phyloP scores from a whole-genome alignment of 768 basidiomycete genomes.

The Psilocybe subaeruginosa region DNA sequence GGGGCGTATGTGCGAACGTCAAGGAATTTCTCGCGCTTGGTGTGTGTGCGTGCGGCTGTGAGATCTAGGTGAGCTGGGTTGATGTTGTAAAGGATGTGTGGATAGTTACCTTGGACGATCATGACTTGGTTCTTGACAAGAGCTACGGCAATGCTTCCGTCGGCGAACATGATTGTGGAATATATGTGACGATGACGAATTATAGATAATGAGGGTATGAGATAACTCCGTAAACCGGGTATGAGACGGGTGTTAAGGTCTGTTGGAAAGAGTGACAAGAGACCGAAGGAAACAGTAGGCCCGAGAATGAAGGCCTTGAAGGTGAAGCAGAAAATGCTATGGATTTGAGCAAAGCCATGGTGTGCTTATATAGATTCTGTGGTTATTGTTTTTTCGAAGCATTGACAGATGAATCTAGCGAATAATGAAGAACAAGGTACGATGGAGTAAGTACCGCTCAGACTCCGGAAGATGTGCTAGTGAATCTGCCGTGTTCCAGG shows the following conservation, averaged over 20 bases:
- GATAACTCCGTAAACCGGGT: background rate
- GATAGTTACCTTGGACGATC: constrained; percentile 64
- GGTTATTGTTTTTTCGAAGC: constrained; percentile 21
- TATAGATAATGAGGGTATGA: background rate
- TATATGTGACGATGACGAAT: background rate
- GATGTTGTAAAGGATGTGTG: background rate
- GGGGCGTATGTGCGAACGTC: constrained; percentile 69
- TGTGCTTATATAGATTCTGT: constrained; percentile 14
- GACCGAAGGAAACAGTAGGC: constrained; percentile 9
- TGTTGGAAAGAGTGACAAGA: constrained; percentile 22
- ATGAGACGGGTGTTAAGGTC: constrained; percentile 7
- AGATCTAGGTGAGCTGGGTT: constrained; percentile 9
- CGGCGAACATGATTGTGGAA: constrained; percentile 39
- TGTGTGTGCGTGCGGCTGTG: constrained; percentile 60
- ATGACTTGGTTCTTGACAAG: constrained; percentile 69
- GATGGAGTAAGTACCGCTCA: background rate
- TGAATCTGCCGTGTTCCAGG: constrained; percentile 1
- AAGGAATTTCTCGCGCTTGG: constrained; percentile 55
- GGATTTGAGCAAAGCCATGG: background rate
- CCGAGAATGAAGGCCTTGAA: background rate
- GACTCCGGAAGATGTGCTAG: background rate
- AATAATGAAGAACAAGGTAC: constrained; percentile 17
- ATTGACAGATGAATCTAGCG: constrained; percentile 6
- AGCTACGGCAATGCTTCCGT: constrained; percentile 69
- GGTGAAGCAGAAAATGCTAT: constrained; percentile 11